phyloP scores from a whole-genome alignment of 768 basidiomycete genomes.

The Mycena pura region DNA sequence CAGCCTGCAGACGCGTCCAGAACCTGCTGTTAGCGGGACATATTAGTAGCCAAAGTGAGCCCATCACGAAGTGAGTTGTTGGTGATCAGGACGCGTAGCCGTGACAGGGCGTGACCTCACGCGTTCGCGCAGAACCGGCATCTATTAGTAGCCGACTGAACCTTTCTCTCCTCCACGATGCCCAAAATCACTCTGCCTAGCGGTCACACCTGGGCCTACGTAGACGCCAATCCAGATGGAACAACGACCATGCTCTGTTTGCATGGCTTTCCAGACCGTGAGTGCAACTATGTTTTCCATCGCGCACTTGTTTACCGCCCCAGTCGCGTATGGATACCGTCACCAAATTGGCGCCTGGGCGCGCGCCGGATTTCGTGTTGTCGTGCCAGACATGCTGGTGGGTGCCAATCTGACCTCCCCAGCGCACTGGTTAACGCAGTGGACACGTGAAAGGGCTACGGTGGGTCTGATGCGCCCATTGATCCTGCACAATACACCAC shows the following conservation, averaged over 20 bases:
- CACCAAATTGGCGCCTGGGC: slow-evolving; percentile 78
- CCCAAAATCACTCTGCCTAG: slow-evolving; percentile 11
- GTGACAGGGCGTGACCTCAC: too few relatives aligned
- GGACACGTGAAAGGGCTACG: slow-evolving; percentile 76
- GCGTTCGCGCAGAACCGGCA: too few relatives aligned
- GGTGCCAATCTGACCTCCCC: slow-evolving; percentile 9
- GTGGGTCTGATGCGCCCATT: slow-evolving; percentile 66
- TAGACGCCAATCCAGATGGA: slow-evolving; percentile 38
- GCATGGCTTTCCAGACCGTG: slow-evolving; percentile 82
- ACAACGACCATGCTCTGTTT: slow-evolving; percentile 69
- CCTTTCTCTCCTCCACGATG: too few relatives aligned
- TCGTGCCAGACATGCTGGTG: slow-evolving; percentile 64
- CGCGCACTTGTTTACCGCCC: not conserved
- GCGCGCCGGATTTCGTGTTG: slow-evolving; percentile 62
- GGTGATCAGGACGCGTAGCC: too few relatives aligned
- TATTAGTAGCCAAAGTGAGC: too few relatives aligned
- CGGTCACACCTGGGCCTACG: slow-evolving; percentile 21
- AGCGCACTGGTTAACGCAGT: too few relatives aligned
- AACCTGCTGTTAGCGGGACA: too few relatives aligned
- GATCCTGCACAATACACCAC: slow-evolving; percentile 63
- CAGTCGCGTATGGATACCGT: slow-evolving; percentile 66
- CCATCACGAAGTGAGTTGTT: too few relatives aligned
- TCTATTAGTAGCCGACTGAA: too few relatives aligned
- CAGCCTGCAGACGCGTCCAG: too few relatives aligned
- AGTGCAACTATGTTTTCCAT: slow-evolving; percentile 30